Evolutionary conservation across 768 basidiomycete species (phyloP).

Genomic region (Leccinum variicolor): DNA sequence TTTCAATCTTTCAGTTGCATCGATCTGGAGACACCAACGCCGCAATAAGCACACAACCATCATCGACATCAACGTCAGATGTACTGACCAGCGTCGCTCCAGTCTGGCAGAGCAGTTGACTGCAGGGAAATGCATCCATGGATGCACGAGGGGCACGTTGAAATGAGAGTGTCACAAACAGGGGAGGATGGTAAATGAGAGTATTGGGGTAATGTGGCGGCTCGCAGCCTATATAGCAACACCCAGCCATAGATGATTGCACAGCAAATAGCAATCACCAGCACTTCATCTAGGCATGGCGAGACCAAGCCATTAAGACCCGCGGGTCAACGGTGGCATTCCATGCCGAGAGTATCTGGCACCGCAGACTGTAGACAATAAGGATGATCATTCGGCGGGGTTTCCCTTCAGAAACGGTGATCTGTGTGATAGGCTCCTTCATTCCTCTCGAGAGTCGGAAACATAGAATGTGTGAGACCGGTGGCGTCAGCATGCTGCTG

Average conservation of each 20-base stretch:
- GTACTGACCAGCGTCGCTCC: slow-evolving; percentile 9
- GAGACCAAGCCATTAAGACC: neutral
- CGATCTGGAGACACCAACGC: slow-evolving; percentile 5
- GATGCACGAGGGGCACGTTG: neutral
- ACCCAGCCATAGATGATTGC: slow-evolving; percentile 10
- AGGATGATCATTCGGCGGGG: neutral
- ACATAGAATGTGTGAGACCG: slow-evolving; percentile 1
- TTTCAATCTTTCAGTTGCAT: neutral
- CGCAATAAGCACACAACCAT: neutral
- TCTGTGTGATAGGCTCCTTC: neutral
- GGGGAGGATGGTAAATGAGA: slow-evolving; percentile 1
- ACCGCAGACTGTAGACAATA: neutral
- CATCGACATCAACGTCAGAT: neutral
- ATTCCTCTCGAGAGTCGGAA: slow-evolving; percentile 2
- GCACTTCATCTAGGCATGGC: slow-evolving; percentile 3
- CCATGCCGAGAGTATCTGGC: neutral
- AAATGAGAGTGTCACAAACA: neutral
- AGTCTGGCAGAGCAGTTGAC: neutral
- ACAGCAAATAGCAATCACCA: slow-evolving; percentile 10
- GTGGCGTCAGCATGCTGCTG: slow-evolving; percentile 11
- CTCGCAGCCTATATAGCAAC: slow-evolving; percentile 19
- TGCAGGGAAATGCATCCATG: slow-evolving; percentile 9
- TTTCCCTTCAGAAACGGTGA: neutral
- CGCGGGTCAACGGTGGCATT: neutral
- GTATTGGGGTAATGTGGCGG: neutral